Evolutionary conservation across 2,329 filamentous ascomycete species (phyloP).

Genomic region (Cladophialophora chaetospira): DNA sequence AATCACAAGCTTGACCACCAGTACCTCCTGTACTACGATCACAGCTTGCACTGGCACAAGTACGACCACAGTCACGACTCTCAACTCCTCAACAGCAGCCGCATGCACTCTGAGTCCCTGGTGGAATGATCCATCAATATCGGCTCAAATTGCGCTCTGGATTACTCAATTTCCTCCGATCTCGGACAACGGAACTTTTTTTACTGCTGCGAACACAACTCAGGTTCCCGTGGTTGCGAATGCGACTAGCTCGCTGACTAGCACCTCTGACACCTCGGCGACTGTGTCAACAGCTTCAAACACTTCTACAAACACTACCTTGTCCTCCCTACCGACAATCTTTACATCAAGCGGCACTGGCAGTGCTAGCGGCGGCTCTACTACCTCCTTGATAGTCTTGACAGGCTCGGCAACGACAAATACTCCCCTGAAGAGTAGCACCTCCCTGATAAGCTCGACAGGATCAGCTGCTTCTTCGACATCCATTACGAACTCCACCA

Average conservation of each 20-base stretch:
- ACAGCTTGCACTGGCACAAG: constrained; percentile 4
- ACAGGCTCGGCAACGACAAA: too few relatives aligned
- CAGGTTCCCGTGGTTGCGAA: background rate
- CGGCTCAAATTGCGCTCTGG: constrained; percentile 3
- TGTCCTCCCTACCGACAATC: too few relatives aligned
- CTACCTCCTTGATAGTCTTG: too few relatives aligned
- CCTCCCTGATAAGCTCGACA: too few relatives aligned
- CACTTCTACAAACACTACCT: too few relatives aligned
- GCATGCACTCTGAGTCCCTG: constrained; percentile 10
- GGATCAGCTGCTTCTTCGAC: too few relatives aligned
- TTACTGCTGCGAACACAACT: background rate
- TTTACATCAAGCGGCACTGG: too few relatives aligned
- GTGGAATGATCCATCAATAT: constrained; percentile 10
- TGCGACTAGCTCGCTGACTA: background rate
- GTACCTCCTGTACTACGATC: constrained; percentile 1
- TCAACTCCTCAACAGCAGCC: background rate
- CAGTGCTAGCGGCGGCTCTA: too few relatives aligned
- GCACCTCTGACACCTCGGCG: too few relatives aligned
- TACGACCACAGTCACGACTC: background rate
- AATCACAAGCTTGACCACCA: background rate
- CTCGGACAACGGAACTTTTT: background rate
- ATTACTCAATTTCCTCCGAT: constrained; percentile 12
- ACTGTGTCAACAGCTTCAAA: too few relatives aligned
- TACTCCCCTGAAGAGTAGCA: too few relatives aligned
- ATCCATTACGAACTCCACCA: background rate